phyloP scores from a whole-genome alignment of 2,329 filamentous ascomycete genomes.

The Fusarium lyarnte region DNA sequence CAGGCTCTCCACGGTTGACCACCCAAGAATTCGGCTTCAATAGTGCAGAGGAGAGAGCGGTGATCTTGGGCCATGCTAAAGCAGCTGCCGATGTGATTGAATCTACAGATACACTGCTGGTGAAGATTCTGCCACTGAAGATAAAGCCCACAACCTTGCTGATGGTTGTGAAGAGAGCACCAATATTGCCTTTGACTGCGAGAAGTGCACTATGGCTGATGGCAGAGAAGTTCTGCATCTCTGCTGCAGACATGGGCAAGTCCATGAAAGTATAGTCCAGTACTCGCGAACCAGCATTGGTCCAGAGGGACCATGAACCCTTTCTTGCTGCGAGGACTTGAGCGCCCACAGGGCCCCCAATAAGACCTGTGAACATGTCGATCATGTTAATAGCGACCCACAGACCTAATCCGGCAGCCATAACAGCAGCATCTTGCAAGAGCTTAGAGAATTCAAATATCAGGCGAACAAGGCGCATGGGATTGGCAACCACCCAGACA shows the following conservation, averaged over 20 bases:
- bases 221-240: conserved; percentile 80
- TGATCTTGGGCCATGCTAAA: conserved; percentile 28
- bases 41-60: conserved; percentile 42
- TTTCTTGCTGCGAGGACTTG: conserved; percentile 49
- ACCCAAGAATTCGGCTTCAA: conserved; percentile 66
- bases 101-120: conserved; percentile 18
- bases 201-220: conserved; percentile 77
- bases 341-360: conserved; percentile 46
- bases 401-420: conserved; percentile 66
- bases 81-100: conserved; percentile 10
- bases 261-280: conserved; percentile 61
- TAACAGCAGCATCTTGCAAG: conserved; percentile 78
- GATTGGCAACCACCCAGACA: conserved; percentile 81
- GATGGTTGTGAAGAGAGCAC: conserved; percentile 51
- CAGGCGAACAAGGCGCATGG: conserved; percentile 77
- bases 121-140: conserved; percentile 54
- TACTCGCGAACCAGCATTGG: conserved; percentile 58
- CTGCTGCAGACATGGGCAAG: conserved; percentile 63
- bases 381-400: conserved; percentile 54
- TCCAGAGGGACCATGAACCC: conserved; percentile 55
- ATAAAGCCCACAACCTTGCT: conserved; percentile 55
- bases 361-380: conserved; percentile 49
- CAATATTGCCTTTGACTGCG: conserved; percentile 65
- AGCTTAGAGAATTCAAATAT: conserved; percentile 80
- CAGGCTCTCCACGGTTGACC: conserved; percentile 61